These are phyloP conservation scores for Pelagomonas calceolata DNA, from an alignment of 108 stramenopile genomes.

Conservation along the genomic window DNA sequence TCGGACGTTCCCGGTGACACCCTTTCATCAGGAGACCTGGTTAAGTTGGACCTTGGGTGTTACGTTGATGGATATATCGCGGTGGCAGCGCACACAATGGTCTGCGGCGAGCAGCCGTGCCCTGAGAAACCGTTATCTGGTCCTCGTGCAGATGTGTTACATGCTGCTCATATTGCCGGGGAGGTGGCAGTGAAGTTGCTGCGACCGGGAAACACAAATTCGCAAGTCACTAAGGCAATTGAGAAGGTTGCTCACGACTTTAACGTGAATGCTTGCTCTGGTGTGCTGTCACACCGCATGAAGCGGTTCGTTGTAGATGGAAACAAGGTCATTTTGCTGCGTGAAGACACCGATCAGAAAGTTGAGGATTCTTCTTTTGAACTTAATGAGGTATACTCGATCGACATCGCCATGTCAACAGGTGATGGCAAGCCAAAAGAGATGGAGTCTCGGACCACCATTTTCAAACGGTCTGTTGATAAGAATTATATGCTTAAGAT, in stretches of 20 bases:
- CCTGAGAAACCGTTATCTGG: slow-evolving; percentile 23
- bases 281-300: slow-evolving; percentile 97
- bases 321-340: slow-evolving; percentile 47
- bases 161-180: background rate
- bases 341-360: slow-evolving; percentile 28
- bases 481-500: slow-evolving; percentile 86
- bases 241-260: slow-evolving; percentile 80
- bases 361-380: slow-evolving; percentile 40
- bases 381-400: slow-evolving; percentile 80
- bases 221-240: slow-evolving; percentile 77
- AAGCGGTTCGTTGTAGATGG: slow-evolving; percentile 94
- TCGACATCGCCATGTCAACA: slow-evolving; percentile 90
- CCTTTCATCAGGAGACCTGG: slow-evolving; percentile 85
- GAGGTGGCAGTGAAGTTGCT: background rate
- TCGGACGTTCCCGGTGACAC: slow-evolving; percentile 47
- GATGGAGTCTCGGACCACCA: slow-evolving; percentile 75
- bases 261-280: slow-evolving; percentile 81
- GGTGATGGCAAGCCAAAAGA: slow-evolving; percentile 91
- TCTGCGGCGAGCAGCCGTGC: slow-evolving; percentile 39
- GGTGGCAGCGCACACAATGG: slow-evolving; percentile 88
- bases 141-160: slow-evolving; percentile 24
- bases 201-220: slow-evolving; percentile 62
- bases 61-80: slow-evolving; percentile 98
- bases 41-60: slow-evolving; percentile 97
- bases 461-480: slow-evolving; percentile 94